phyloP scores from a whole-genome alignment of 192 early-diverging fungal species.

The Entomortierella beljakovae region DNA sequence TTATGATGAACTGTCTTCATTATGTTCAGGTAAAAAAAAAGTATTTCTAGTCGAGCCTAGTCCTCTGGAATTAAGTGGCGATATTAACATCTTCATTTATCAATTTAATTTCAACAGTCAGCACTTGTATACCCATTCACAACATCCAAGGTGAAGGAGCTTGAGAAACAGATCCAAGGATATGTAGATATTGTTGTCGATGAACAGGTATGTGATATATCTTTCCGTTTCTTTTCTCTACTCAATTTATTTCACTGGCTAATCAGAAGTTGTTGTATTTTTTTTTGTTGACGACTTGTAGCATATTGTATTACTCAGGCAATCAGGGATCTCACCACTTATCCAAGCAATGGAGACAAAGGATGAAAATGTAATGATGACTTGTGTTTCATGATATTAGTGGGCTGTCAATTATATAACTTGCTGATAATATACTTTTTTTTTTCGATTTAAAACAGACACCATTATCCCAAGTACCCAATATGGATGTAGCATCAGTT shows the following conservation, averaged over 20 bases:
- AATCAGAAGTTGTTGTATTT: not conserved
- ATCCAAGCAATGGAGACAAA: constrained; percentile 68
- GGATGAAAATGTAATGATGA: constrained; percentile 57
- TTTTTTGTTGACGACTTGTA: constrained; percentile 23
- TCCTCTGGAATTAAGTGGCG: not conserved
- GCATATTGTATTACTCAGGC: constrained; percentile 68
- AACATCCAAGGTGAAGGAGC: constrained; percentile 57
- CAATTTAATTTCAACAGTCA: constrained; percentile 49
- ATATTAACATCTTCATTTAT: not conserved
- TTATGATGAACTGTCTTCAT: constrained; percentile 80
- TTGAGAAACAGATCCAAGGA: constrained; percentile 73
- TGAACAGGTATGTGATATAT: constrained; percentile 66
- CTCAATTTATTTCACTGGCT: not conserved
- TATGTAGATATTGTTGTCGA: constrained; percentile 70
- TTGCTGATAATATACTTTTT: not conserved
- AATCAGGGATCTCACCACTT: constrained; percentile 70
- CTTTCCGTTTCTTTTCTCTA: not conserved
- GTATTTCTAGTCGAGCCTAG: not conserved
- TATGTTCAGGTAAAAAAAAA: constrained; percentile 70
- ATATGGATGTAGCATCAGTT: constrained; percentile 65
- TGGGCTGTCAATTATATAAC: not conserved
- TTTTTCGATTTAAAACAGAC: constrained; percentile 51
- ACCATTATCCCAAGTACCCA: constrained; percentile 65
- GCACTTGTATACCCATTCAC: constrained; percentile 78
- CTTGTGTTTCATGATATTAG: not conserved